Base-by-base conservation (phyloP, 192 early-diverging fungal species). In the Mortierella hygrophila region DNA sequence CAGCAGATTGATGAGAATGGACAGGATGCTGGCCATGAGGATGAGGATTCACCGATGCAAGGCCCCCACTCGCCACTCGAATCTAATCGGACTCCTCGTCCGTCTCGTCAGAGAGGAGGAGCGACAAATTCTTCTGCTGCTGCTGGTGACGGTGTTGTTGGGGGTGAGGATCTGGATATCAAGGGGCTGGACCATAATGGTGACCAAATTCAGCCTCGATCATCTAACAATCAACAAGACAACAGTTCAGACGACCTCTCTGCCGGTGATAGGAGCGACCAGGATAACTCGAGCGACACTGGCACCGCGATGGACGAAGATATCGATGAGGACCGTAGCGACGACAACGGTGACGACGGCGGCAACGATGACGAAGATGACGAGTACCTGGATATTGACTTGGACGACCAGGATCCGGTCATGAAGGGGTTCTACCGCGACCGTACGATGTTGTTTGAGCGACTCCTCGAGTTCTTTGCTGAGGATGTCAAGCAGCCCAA, bases 401-500 rank as follows among this genome's bases (percentile, higher is more conserved):
- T 77, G 18, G 49, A 70, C 0, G 57, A 35, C 32, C 57, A 74
- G 8, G 60, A 80, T 69, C 71, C 46, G 20, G 49, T 69, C 16
- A 75, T 55, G 75, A 77, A 40, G 44, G 68, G 47, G 0, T 76
- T 86, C n/a, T 89, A 79, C 60, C 74, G 86, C 29, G 73, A 89
- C 6, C 90, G 96, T 8, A 93, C 90, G 1, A 82, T 93, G 55
- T 77, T 97, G 49, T 97, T 92, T 80, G 93, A 96, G 60, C 89
- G 78, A 26, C 82, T 97, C 57, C 85, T 97, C 29, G 92, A 91
- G 35, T 97, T 89, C 76, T 95, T 97, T 87, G 95, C 96, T 2
- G 90, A 94, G 11, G 87, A 89, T 70, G 94, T 95, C 92, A 92
- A 94, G 76, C 94, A 97, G 81, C 96, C 96, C 16, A 90, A 90